These are phyloP conservation scores for Coemansia sp. DNA, from an alignment of 192 early-diverging fungal genomes.

Conservation along the genomic window DNA sequence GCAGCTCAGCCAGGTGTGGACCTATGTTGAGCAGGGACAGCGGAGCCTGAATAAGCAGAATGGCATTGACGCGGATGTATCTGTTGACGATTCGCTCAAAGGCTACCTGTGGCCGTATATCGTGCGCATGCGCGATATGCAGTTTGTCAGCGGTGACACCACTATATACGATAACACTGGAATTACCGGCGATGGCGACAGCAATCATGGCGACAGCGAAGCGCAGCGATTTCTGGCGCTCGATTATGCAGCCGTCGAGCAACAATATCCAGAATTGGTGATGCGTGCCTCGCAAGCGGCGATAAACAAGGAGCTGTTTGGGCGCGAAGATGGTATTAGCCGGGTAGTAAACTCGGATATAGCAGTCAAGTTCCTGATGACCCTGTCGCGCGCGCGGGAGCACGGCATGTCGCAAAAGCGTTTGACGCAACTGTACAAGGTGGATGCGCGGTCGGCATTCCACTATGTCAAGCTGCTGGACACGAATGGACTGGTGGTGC, in stretches of 20 bases:
- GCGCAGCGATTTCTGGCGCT: slow-evolving; percentile 1
- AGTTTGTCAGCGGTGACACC: slow-evolving; percentile 10
- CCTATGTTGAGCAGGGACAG: slow-evolving; percentile 32
- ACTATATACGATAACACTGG: slow-evolving; percentile 8
- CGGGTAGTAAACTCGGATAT: slow-evolving; percentile 12
- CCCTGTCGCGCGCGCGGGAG: slow-evolving; percentile 20
- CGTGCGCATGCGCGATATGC: slow-evolving; percentile 10
- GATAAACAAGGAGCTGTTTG: slow-evolving; percentile 29
- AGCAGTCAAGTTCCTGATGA: slow-evolving; percentile 13
- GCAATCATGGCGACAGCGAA: neutral
- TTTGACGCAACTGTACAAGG: slow-evolving; percentile 8
- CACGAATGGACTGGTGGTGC: slow-evolving; percentile 23
- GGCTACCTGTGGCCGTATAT: slow-evolving; percentile 39
- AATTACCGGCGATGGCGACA: neutral
- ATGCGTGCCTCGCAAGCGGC: slow-evolving; percentile 19
- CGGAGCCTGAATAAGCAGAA: slow-evolving; percentile 4
- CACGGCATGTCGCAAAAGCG: slow-evolving; percentile 33
- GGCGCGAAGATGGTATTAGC: slow-evolving; percentile 23
- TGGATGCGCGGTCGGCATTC: slow-evolving; percentile 38
- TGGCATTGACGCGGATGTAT: slow-evolving; percentile 1
- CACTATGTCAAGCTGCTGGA: slow-evolving; percentile 43
- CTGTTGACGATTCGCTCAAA: slow-evolving; percentile 11
- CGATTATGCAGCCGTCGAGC: slow-evolving; percentile 3
- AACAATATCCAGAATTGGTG: slow-evolving; percentile 13
- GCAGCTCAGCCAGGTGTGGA: slow-evolving; percentile 24